Evolutionary conservation across 169 alveolate genomes (phyloP).

Genomic region (Plasmodium berghei): DNA sequence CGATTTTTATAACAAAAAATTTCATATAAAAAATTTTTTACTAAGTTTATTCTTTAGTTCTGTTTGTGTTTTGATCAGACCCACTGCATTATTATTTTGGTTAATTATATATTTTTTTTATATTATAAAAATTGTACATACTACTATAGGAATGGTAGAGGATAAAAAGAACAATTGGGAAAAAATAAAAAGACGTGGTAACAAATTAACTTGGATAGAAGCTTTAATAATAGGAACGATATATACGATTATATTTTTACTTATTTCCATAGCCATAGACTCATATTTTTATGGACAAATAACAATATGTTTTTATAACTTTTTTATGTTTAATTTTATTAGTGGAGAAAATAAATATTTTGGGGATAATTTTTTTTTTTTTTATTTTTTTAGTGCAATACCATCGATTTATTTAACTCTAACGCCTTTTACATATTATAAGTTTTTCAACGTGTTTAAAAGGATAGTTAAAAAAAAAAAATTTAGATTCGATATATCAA

Average conservation of each 20-base stretch:
- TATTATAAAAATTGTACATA: constrained; percentile 9
- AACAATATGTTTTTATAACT: constrained; percentile 25
- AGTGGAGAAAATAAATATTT: constrained; percentile 41
- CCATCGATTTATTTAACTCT: constrained; percentile 40
- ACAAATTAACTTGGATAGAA: constrained; percentile 15
- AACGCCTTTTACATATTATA: constrained; percentile 29
- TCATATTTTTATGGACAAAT: constrained; percentile 50
- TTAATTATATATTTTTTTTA: constrained; percentile 55
- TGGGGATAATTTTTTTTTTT: constrained; percentile 34
- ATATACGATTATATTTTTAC: constrained; percentile 21
- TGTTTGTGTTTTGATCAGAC: constrained; percentile 76
- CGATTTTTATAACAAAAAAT: too few species aligned
- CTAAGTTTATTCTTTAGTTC: constrained; percentile 68
- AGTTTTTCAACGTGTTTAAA: not conserved
- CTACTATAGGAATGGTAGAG: not conserved
- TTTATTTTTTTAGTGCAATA: constrained; percentile 30
- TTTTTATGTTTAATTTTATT: constrained; percentile 46
- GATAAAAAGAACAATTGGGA: too few species aligned
- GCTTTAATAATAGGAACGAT: constrained; percentile 6
- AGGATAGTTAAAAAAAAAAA: constrained; percentile 4
- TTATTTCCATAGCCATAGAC: constrained; percentile 19
- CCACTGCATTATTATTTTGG: constrained; percentile 77
- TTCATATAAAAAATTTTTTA: constrained; percentile 37
- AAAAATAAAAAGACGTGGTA: not conserved
- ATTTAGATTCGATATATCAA: not conserved